Base-by-base conservation (phyloP, 768 basidiomycete genomes). In the Candolleomyces efflorescens region DNA sequence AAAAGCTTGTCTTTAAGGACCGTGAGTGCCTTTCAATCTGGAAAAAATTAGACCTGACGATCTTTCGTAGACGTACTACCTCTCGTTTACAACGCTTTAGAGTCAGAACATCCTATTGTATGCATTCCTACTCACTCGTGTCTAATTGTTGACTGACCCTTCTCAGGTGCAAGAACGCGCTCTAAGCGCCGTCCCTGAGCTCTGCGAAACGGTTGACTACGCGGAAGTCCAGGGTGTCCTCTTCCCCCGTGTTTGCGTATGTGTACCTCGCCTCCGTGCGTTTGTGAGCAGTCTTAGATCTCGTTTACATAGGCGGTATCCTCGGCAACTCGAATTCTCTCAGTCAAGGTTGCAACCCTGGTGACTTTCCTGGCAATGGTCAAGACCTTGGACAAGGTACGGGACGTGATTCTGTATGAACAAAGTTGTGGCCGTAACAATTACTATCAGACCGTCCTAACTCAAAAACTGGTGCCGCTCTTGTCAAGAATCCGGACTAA, bases 401-500 rank as follows among this genome's bases (percentile, higher is more conserved):
- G 71, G 59, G 12, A 9, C 5, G 6, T 1, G 15, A 32, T 26
- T 36, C 41, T 12, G 47, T 3, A 26, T 38, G n/a, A n/a, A n/a
- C n/a, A 41, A 22, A 50, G 26, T 24, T 53, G 12, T 60, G 10
- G n/a, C 17, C 17, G 10, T 20, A 49, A 24, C 22, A 50, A 37
- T 32, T 45, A 7, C 46, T 53, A 49, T 6, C 56, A 92, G 89
- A 75, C 83, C 43, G 95, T 89, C 65, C 69, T 99, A 53, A 98
- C 97, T 0, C 94, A 96, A 66, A 98, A 97, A 69, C 80, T 99
- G 18, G 96, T 98, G 3, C 97, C 97, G 1, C 72, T 98, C 15
- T 78, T 99, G 23, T 89, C 94, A 0, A 97, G 93, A 69, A 97
- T 98, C 61, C 86, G 94, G 38, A 98, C 96, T 4, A 96, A 94